Evolutionary conservation across 768 basidiomycete species (phyloP), one percentile per base, ranked within the genome.

Genomic region (Lyophyllum semitale): DNA sequence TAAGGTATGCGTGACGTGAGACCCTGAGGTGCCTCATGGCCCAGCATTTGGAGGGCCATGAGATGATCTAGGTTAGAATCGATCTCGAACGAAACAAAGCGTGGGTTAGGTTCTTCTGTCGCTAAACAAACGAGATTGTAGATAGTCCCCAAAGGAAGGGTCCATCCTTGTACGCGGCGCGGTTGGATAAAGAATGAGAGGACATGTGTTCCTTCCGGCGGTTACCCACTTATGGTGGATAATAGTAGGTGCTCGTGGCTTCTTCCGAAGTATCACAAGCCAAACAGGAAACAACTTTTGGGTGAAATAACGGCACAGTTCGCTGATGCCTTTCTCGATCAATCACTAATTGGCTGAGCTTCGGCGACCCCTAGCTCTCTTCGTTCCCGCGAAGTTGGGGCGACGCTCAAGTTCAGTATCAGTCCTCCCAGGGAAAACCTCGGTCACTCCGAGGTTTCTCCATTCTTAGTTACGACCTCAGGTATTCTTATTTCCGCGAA

Each of bases 1-100:
- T 66, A 64, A 64, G 61, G 63, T 61, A 46, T 61, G 55, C 59
- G 62, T 68, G 64, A 65, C 63, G 60, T 46, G 60, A 63, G 60
- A 62, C 58, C 59, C 63, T 64, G 63, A 55, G 60, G 47, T 61
- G 68, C 66, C 70, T 73, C 50, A 48, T 48, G 58, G 54, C 26
- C 20, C 32, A 45, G 51, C 20, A 44, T 54, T 54, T 76, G 77
- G 77, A 63, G 73, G 74, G 63, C 57, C 60, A 62, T 55, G 56
- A 57, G 55, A 59, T 59, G 62, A 59, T 59, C 54, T 55, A 52
- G 54, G 55, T 57, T 57, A 35, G 40, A 37, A 52, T 55, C 48
- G 49, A 55, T 50, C 53, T 47, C 27, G 25, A 59, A 54, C 53
- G 49, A 59, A 51, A 41, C 46, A 57, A 43, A 25, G 43, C n/a